Base-by-base conservation (phyloP, 257 asterid genomes). In the Solanum pimpinellifolium region DNA sequence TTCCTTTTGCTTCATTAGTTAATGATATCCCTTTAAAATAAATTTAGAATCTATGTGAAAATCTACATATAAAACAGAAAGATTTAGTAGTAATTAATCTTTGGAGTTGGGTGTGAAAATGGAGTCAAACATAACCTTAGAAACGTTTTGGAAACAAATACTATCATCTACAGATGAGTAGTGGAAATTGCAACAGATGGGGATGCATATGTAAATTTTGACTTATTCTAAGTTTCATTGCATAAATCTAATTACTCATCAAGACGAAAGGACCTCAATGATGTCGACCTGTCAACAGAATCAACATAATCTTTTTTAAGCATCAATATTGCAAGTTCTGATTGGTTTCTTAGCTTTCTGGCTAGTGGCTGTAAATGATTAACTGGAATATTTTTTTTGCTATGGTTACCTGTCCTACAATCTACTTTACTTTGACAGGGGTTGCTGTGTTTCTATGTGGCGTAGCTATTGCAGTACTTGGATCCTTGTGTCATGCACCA, bases 381-480 rank as follows among this genome's bases (percentile, higher is more conserved):
- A 6, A 41, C 56, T 74, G 56, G 25, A n/a, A 14, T 44, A 85
- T 39, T 5, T 31, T 68, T 47, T 49, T 65, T 69, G 65, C 65
- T 59, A 75, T 66, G 39, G 70, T 44, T 35, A 42, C 70, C 46
- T n/a, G 69, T 52, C 16, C 27, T 83, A 35, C 23, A 59, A 66
- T 74, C 44, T 31, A 39, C 14, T 83, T 35, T 42, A 78, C 86
- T 90, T 91, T 89, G 37, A 84, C 88, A 96, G 99, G 98, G 86
- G 95, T 96, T 59, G 91, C 98, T 12, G 96, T 96, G 59, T 93
- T 96, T 84, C 92, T 95, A 14, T 96, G 99, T 65, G 99, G 98
- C 60, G 39, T 94, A 88, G 97, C 98, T 83, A 93, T 94, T 88
- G 98, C 96, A 14, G 46, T 92, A 46, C 96, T 94, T 49, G 93